A percentile compares a stretch with the other conserved stretches of the same genome.
These are phyloP conservation scores for Candida mesenterica DNA, from an alignment of 1,139 yeast genomes.

Conservation along the genomic window DNA sequence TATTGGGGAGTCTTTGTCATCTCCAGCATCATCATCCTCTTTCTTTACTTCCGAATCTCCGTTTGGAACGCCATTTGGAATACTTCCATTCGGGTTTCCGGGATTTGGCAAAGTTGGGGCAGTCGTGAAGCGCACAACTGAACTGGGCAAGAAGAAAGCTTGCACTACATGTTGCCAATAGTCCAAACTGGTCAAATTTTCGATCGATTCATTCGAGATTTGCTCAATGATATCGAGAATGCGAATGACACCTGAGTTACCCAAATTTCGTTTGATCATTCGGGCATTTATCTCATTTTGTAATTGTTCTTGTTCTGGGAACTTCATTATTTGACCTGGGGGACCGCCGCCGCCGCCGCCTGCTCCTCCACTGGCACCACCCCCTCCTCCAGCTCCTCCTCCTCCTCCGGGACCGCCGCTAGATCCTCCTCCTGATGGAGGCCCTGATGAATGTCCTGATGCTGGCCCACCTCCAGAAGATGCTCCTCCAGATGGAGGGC, in stretches of 20 bases:
- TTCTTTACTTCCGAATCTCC: slow-evolving; percentile 2
- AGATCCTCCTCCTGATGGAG: background rate
- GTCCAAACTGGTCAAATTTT: slow-evolving; percentile 28
- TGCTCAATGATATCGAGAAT: slow-evolving; percentile 39
- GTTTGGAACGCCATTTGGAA: background rate
- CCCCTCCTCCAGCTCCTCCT: background rate
- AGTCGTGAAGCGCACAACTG: slow-evolving; percentile 25
- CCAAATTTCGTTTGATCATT: slow-evolving; percentile 39
- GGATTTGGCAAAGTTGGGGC: slow-evolving; percentile 14
- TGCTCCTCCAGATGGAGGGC: slow-evolving; percentile 1
- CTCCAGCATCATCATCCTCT: slow-evolving; percentile 7
- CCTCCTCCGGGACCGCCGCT: background rate
- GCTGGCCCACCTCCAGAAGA: background rate
- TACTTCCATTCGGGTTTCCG: slow-evolving; percentile 1
- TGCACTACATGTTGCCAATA: slow-evolving; percentile 43
- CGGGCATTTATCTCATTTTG: slow-evolving; percentile 38
- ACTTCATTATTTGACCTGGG: slow-evolving; percentile 2
- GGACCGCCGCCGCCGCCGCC: background rate
- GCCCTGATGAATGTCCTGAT: slow-evolving; percentile 1
- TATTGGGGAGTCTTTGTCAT: slow-evolving; percentile 5
- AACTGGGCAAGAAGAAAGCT: slow-evolving; percentile 34
- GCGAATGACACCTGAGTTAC: slow-evolving; percentile 46
- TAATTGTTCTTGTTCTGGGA: slow-evolving; percentile 19
- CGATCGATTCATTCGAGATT: slow-evolving; percentile 32
- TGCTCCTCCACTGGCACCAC: background rate